These are phyloP conservation scores for Postia placenta DNA, from an alignment of 768 basidiomycete genomes.

Conservation along the genomic window DNA sequence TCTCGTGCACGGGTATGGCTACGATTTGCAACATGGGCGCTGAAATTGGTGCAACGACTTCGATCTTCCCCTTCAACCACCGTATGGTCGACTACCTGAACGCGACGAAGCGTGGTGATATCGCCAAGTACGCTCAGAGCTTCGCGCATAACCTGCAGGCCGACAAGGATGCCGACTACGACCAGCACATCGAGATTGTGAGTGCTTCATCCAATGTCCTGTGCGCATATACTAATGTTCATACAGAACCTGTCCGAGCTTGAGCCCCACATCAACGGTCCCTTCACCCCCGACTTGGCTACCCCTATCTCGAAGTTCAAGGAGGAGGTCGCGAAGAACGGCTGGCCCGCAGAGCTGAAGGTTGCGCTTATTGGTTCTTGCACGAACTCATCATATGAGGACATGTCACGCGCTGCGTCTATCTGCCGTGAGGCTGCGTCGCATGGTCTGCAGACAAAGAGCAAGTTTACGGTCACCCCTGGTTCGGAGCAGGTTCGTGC, in stretches of 20 bases:
- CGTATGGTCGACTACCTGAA: slow-evolving; percentile 92
- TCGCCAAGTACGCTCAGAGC: slow-evolving; percentile 81
- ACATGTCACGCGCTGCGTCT: slow-evolving; percentile 96
- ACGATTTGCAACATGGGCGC: slow-evolving; percentile 99
- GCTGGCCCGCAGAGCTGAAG: slow-evolving; percentile 95
- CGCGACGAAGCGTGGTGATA: slow-evolving; percentile 88
- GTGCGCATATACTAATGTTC: background rate
- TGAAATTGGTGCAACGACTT: slow-evolving; percentile 98
- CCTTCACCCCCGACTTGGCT: slow-evolving; percentile 99
- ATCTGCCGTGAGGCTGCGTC: slow-evolving; percentile 85
- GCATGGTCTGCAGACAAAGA: slow-evolving; percentile 86
- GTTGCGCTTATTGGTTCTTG: slow-evolving; percentile 98
- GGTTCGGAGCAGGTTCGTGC: slow-evolving; percentile 98
- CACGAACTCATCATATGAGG: slow-evolving; percentile 99
- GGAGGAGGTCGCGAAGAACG: slow-evolving; percentile 85
- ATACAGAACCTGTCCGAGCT: slow-evolving; percentile 87
- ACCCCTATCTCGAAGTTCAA: slow-evolving; percentile 97
- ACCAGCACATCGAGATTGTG: slow-evolving; percentile 89
- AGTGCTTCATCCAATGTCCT: slow-evolving; percentile 22
- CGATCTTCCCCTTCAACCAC: slow-evolving; percentile 96
- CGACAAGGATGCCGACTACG: slow-evolving; percentile 87
- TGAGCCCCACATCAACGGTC: slow-evolving; percentile 99
- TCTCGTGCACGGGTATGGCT: slow-evolving; percentile 98
- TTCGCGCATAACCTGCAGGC: slow-evolving; percentile 90
- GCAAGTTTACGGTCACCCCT: slow-evolving; percentile 96